A percentile compares a stretch with the other conserved stretches of the same genome.
phyloP scores from a whole-genome alignment of 495 filamentous ascomycete species.

The Neurospora sp. region DNA sequence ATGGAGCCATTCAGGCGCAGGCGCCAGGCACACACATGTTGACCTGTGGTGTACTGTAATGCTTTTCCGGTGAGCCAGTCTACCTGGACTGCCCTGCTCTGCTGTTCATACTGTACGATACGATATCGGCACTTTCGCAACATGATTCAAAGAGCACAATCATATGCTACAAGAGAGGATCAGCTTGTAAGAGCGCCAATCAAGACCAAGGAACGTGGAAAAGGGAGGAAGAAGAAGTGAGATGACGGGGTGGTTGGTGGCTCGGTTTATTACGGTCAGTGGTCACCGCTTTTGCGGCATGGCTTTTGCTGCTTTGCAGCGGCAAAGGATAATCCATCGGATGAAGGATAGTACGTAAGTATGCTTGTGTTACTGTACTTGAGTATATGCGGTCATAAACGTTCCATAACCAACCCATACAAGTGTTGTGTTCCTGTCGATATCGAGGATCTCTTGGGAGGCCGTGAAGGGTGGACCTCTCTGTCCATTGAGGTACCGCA shows the following conservation, averaged over 20 bases:
- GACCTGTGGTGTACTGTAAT: background rate
- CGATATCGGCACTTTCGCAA: background rate
- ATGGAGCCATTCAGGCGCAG: background rate
- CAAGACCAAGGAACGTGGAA: background rate
- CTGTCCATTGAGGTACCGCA: background rate
- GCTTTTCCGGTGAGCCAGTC: background rate
- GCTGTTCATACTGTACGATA: background rate
- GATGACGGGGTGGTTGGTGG: background rate
- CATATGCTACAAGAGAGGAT: background rate
- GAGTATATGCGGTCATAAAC: background rate
- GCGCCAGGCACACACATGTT: background rate
- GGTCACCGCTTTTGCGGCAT: background rate
- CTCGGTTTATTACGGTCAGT: background rate
- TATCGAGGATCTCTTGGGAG: background rate
- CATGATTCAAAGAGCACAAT: background rate
- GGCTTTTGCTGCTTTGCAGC: background rate
- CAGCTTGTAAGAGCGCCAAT: background rate
- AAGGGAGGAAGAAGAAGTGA: background rate
- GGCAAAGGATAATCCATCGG: background rate
- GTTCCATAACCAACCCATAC: background rate
- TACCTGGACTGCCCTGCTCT: background rate
- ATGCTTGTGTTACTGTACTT: background rate
- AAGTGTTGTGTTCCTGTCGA: background rate
- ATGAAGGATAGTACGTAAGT: background rate
- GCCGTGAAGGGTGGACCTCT: background rate